Evolutionary conservation across 1,284 basidiomycete species (phyloP), one percentile per base, ranked within the genome.

Genomic region (Exobasidium cylindrosporum): DNA sequence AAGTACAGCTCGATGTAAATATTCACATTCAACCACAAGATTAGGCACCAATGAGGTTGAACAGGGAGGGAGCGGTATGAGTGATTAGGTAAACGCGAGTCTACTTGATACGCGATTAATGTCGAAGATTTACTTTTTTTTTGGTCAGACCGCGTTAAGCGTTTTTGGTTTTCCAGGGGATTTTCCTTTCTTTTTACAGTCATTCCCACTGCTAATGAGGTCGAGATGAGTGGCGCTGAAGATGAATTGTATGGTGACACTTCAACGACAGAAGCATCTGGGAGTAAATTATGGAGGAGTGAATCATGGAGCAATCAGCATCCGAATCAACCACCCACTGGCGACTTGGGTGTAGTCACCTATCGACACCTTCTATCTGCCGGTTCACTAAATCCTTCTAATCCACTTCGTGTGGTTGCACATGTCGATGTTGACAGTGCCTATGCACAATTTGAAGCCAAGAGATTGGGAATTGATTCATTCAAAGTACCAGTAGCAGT

Each of bases 401-500:
- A 82, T 63, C 81, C 81, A 3, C 74, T 83, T 1, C 76, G 85
- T 6, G 82, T 83, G 4, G 85, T 97, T 43, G 92, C 91, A 0
- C 88, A 97, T 54, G 93, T 92, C 79, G 95, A 97, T 46, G 74
- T 79, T 21, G 77, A 79, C 53, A 75, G 75, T 2, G 81, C 73
- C 47, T 68, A 72, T 57, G 67, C 78, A 49, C 87, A 90, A 28
- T 97, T 93, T 81, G 92, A 97, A 81, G 89, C 89, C 81, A 85
- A 89, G 52, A 85, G 92, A 29, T 85, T 96, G 0, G 87, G 86
- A 0, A 82, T 92, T 11, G 88, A 90, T 63, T 83, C 85, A 47
- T 73, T 70, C 1, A 85, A 86, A 32, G 84, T 86, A 1, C 93
- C 95, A 0, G 84, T 97, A 13, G 91, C 94, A 7, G 94, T 96